phyloP scores from a whole-genome alignment of 164 flowering plant species.

The Vitis rotundifolia region DNA sequence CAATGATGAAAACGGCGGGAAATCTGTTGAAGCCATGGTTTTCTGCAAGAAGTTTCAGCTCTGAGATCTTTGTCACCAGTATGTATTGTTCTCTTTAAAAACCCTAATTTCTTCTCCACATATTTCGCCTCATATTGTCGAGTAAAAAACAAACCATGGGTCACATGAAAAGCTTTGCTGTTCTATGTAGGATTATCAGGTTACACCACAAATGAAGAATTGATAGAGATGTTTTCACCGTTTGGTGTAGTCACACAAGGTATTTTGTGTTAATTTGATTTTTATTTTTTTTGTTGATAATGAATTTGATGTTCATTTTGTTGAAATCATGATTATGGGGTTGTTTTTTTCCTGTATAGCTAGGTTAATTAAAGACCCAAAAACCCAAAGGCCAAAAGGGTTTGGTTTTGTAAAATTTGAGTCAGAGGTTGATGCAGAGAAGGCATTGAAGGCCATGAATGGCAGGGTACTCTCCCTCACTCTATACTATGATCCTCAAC shows the following conservation, averaged over 20 bases:
- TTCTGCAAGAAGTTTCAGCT: constrained; percentile 22
- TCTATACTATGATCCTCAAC: neutral
- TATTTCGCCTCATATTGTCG: no score
- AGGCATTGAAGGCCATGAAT: constrained; percentile 69
- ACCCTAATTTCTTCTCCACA: neutral
- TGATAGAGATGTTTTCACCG: constrained; percentile 51
- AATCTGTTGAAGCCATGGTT: no score
- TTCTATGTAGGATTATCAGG: constrained; percentile 54
- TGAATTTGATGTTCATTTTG: neutral
- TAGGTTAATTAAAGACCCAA: constrained; percentile 51
- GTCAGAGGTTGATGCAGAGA: constrained; percentile 57
- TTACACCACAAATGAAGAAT: constrained; percentile 48
- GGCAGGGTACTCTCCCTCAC: constrained; percentile 52
- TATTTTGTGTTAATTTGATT: constrained; percentile 7
- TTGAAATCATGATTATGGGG: neutral
- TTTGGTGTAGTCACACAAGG: constrained; percentile 70
- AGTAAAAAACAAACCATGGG: no score
- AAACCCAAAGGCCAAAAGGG: constrained; percentile 72
- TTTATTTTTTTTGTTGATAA: neutral
- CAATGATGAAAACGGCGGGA: no score
- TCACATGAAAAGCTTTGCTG: neutral
- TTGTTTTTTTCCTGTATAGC: constrained; percentile 31
- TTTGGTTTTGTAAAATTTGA: constrained; percentile 76
- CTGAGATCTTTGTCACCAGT: constrained; percentile 42
- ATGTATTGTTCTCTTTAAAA: neutral